Conservation (phyloP, 306 rosid species). For the Ochetophila trinervis region DNA sequence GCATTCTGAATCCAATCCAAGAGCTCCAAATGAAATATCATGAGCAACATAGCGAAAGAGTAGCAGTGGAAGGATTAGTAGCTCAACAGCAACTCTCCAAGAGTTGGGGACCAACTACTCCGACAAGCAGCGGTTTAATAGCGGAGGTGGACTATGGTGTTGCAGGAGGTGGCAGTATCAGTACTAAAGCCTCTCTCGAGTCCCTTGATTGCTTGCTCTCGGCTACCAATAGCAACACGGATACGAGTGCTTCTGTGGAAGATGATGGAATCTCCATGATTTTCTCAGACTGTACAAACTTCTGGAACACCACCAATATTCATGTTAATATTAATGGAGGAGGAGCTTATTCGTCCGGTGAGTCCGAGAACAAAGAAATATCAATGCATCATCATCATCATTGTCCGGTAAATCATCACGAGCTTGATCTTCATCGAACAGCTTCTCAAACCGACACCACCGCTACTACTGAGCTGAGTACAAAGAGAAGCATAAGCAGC, state of each 20-base stretch:
- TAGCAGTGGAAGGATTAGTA: background rate
- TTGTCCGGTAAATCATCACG: constrained; percentile 13
- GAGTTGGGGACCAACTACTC: constrained; percentile 15
- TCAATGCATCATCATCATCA: no score
- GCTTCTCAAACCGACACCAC: constrained; percentile 23
- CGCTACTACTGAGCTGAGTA: constrained; percentile 24
- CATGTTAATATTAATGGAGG: no score
- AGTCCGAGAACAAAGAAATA: constrained; percentile 46
- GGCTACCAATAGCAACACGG: constrained; percentile 47
- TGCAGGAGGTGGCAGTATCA: no score
- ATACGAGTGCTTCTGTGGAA: constrained; percentile 31
- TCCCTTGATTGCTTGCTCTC: constrained; percentile 55
- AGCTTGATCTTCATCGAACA: constrained; percentile 38
- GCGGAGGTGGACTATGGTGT: constrained; percentile 36
- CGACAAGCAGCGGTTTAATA: constrained; percentile 19
- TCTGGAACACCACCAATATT: constrained; percentile 42
- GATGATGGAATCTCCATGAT: constrained; percentile 57
- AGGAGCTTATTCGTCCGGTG: constrained; percentile 39
- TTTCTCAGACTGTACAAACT: constrained; percentile 45
- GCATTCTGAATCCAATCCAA: constrained; percentile 33
- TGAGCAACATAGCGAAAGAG: background rate
- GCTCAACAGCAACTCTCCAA: constrained; percentile 7
- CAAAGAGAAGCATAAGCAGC: constrained; percentile 40
- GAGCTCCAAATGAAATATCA: constrained; percentile 38
- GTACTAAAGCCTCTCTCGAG: constrained; percentile 35